phyloP scores from a whole-genome alignment of 2,329 filamentous ascomycete species.

The Rhynchosporium agropyri region DNA sequence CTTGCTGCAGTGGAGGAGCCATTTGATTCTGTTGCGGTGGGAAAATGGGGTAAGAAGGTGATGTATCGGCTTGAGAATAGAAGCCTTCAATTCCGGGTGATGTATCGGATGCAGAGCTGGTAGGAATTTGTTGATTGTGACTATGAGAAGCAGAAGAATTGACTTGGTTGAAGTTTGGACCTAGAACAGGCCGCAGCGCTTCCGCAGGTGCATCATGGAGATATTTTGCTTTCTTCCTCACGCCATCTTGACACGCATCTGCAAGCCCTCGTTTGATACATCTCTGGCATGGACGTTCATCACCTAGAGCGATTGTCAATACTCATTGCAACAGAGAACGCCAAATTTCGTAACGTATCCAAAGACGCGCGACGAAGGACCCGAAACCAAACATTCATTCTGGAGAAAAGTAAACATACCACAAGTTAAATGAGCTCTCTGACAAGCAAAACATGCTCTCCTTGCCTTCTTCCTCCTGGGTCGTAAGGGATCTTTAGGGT shows the following conservation, averaged over 20 bases:
- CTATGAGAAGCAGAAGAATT: constrained; percentile 46
- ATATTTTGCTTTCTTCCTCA: constrained; percentile 98
- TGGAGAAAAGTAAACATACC: constrained; percentile 65
- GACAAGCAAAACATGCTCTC: constrained; percentile 93
- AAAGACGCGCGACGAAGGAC: constrained; percentile 5
- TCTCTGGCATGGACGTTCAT: constrained; percentile 89
- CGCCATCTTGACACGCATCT: constrained; percentile 91
- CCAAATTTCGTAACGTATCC: not conserved
- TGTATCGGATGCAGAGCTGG: constrained; percentile 37
- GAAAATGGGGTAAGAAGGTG: constrained; percentile 45
- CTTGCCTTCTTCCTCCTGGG: constrained; percentile 94
- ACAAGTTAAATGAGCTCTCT: constrained; percentile 95
- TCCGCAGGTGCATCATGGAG: constrained; percentile 93
- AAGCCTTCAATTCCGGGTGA: constrained; percentile 39
- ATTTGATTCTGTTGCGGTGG: constrained; percentile 50
- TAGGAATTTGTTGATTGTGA: constrained; percentile 35
- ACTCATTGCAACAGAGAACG: not conserved
- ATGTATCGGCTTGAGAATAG: constrained; percentile 40
- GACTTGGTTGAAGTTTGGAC: constrained; percentile 66
- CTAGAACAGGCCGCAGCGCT: constrained; percentile 82
- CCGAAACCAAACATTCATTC: constrained; percentile 19
- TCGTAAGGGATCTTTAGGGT: constrained; percentile 86
- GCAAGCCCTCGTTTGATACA: constrained; percentile 93
- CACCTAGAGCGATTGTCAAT: constrained; percentile 59
- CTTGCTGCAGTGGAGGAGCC: constrained; percentile 53